Base-by-base conservation (phyloP, 441 rosid species). In the Viola pubescens region DNA sequence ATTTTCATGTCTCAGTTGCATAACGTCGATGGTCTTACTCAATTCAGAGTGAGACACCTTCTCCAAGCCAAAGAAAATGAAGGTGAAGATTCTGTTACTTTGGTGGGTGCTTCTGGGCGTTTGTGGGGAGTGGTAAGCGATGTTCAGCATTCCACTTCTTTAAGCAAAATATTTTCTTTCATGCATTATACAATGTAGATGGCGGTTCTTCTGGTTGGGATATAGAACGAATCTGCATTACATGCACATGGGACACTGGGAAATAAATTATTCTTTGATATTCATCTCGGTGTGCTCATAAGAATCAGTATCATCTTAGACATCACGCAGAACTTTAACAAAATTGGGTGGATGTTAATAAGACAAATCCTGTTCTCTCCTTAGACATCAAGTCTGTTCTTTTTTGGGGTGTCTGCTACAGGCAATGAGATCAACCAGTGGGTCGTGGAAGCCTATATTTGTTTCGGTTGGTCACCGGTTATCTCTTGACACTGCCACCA, bases 401-500 rank as follows among this genome's bases (percentile, higher is more conserved):
- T 34, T 47, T 53, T 47, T 57, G n/a, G n/a, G 51, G 9, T 52
- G 5, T 37, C 48, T 7, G 8, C 6, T 52, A 63, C 79, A 89
- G 98, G 97, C 89, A 19, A 71, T 84, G 75, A 74, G 83, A 72
- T 70, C 89, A 60, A 74, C 75, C 41, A 61, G 70, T 48, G 79
- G 77, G 62, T 67, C 88, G 7, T 46, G 72, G 55, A 91, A 80
- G 65, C 96, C 96, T 16, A 79, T 88, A 65, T 94, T 78, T 62
- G 52, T 94, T 60, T 94, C 97, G 6, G 62, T 83, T 65, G 98
- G 98, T 61, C 96, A 94, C 62, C 83, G 85, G 16, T 65, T 90
- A 56, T 88, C 97, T 38, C 91, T 94, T 26, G 83, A 80, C 45
- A 78, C 87, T 60, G 87, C 96, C n/a, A 65, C 80, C 72, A 61